Percentiles rank a stretch among this genome's conserved stretches.
Evolutionary conservation across 805 yeast genomes (phyloP).

Genomic region (Saccharomycopsis sp.): DNA sequence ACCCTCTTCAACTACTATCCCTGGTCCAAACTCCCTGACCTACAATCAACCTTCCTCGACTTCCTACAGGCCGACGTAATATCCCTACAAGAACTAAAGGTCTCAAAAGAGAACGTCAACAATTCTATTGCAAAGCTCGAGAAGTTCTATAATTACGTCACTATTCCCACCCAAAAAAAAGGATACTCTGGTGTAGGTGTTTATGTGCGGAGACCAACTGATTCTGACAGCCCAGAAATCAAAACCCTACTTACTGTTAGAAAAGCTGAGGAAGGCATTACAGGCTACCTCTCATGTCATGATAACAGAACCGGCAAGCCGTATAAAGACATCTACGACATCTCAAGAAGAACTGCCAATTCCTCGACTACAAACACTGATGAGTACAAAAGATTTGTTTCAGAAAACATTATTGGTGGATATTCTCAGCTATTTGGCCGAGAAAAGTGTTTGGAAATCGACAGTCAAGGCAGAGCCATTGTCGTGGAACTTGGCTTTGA

Average conservation of each 20-base stretch:
- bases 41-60: conserved; percentile 38
- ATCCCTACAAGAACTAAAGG: conserved; percentile 83
- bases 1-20: conserved; percentile 80
- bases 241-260: conserved; percentile 43
- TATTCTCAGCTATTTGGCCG: conserved; percentile 35
- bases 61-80: conserved; percentile 64
- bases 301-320: conserved; percentile 7
- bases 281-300: conserved; percentile 47
- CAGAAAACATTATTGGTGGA: conserved; percentile 55
- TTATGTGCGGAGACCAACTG: conserved; percentile 50
- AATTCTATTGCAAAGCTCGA: conserved; percentile 43
- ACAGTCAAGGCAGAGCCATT: conserved; percentile 79
- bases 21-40: conserved; percentile 50
- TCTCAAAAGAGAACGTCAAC: conserved; percentile 45
- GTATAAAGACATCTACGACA: conserved; percentile 17
- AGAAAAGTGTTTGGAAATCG: conserved; percentile 41
- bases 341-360: conserved; percentile 17
- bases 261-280: conserved; percentile 86
- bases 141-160: conserved; percentile 57
- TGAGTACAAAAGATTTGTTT: conserved; percentile 22
- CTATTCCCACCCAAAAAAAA: conserved; percentile 59
- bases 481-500: conserved; percentile 64
- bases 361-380: conserved; percentile 26
- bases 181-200: conserved; percentile 94
- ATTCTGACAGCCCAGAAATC: conserved; percentile 15